A percentile compares a stretch with the other conserved stretches of the same genome.
Conservation (phyloP, 805 yeast genomes). For the Hanseniaspora thailandica region DNA sequence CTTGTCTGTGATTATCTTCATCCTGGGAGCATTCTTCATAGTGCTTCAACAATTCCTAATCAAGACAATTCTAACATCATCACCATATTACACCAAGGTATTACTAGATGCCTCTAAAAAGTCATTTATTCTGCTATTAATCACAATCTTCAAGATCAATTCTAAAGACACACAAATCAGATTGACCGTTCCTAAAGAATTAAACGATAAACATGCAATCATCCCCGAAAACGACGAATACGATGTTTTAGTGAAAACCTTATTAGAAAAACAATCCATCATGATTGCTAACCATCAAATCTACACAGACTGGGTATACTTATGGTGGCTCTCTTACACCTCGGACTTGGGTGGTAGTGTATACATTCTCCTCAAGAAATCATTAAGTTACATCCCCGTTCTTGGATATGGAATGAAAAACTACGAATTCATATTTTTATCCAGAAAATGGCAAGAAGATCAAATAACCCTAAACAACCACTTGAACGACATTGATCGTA, state of each 20-base stretch:
- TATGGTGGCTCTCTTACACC: conserved; percentile 77
- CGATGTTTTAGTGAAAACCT: conserved; percentile 12
- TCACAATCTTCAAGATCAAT: conserved; percentile 38
- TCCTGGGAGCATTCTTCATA: conserved; percentile 35
- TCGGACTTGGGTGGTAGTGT: conserved; percentile 53
- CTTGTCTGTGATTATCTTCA: conserved; percentile 22
- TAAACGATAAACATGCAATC: conserved; percentile 14
- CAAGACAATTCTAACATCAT: conserved; percentile 24
- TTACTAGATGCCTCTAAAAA: conserved; percentile 44
- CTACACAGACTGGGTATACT: conserved; percentile 82
- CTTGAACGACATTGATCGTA: conserved; percentile 46
- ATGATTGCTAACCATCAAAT: conserved; percentile 85
- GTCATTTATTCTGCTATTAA: conserved; percentile 44
- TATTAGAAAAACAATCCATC: conserved; percentile 43
- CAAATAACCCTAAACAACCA: conserved; percentile 44
- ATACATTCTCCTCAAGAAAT: conserved; percentile 65
- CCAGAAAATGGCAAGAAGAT: conserved; percentile 80
- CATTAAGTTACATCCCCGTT: conserved; percentile 57
- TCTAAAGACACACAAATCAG: conserved; percentile 41
- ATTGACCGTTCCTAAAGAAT: conserved; percentile 35
- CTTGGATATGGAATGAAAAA: conserved; percentile 78
- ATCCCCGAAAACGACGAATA: conserved; percentile 4
- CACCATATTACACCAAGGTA: conserved; percentile 31
- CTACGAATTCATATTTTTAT: conserved; percentile 65
- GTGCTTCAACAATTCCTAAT: conserved; percentile 38